These are phyloP conservation scores for Hemileccinum impolitum DNA, from an alignment of 768 basidiomycete species.

Conservation along the genomic window DNA sequence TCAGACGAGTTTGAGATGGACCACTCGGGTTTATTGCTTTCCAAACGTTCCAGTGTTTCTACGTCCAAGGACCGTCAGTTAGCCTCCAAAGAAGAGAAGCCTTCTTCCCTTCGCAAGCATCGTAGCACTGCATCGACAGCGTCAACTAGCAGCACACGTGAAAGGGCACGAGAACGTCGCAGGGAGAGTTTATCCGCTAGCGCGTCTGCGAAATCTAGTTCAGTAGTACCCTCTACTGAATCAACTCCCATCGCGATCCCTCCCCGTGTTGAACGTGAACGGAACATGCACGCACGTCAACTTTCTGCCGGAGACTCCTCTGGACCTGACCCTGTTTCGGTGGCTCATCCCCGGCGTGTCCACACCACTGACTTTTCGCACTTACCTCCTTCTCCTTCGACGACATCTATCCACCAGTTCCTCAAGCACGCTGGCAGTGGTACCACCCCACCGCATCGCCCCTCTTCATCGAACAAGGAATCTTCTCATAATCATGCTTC, in stretches of 20 bases:
- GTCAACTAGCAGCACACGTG: conserved; percentile 37
- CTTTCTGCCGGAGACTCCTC: conserved; percentile 68
- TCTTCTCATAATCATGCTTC: conserved; percentile 40
- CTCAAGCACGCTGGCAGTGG: conserved; percentile 52
- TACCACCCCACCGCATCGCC: conserved; percentile 33
- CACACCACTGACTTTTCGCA: conserved; percentile 82
- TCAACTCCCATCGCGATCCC: conserved; percentile 24
- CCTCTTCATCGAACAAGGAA: conserved; percentile 39
- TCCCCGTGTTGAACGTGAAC: conserved; percentile 25
- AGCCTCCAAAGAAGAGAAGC: conserved; percentile 46
- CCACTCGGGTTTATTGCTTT: conserved; percentile 56
- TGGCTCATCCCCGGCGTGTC: conserved; percentile 51
- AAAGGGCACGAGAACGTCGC: conserved; percentile 50
- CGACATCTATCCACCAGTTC: conserved; percentile 85
- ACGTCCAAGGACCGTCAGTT: conserved; percentile 27
- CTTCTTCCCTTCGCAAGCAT: conserved; percentile 55
- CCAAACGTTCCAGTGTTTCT: conserved; percentile 43
- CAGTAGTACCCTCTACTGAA: conserved; percentile 10
- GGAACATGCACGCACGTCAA: conserved; percentile 57
- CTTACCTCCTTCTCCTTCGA: conserved; percentile 86
- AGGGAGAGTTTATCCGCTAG: conserved; percentile 46
- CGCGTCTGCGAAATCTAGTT: conserved; percentile 34
- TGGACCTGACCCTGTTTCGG: conserved; percentile 46
- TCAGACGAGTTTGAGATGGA: conserved; percentile 85
- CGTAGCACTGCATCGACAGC: conserved; percentile 62